Evolutionary conservation across 192 early-diverging fungal genomes (phyloP), one percentile per base, ranked within the genome.

Genomic region (Backusella macrospora): DNA sequence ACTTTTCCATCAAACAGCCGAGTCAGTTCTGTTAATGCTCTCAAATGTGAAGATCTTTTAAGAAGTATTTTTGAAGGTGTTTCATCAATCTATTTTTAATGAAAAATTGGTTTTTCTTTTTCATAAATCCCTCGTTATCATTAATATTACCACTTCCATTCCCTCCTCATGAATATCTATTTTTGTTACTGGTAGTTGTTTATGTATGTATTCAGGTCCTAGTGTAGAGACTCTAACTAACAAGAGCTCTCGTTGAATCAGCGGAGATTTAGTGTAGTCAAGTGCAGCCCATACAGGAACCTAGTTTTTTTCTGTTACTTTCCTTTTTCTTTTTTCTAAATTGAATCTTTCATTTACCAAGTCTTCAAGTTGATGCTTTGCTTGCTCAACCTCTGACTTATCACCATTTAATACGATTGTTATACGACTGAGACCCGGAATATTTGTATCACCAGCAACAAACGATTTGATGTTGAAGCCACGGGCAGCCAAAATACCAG

Each of bases 401-500:
- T 92, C 90, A n/a, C 96, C 98, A 68, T 91, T 91, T 65, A 99
- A 82, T 21, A 97, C 95, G 65, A 99, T 90, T 8, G 96, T 99
- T 95, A 97, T 98, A 65, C 98, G 89, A 73, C 89, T 90, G 65
- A 99, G 87, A 66, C 95, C 95, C 1, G 90, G 88, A 16, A 96
- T 96, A 74, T 99, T 95, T 34, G 98, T 99, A 73, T 95, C 95
- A 74, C 94, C 92, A 6, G 96, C 98, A 13, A 99, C 96, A 48
- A 99, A 83, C 47, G 95, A 95, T 79, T 99, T 96, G 78, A 99
- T 99, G 78, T 98, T 99, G 84, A 98, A 97, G 0, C 95, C 95
- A 59, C 98, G 85, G 29, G 90, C 96, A 5, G 98, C 98, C 80
- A 99, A 85, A 73, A 96, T 94, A 21, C 93, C 97, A 71, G 88